Base-by-base conservation (phyloP, 2,329 filamentous ascomycete genomes). In the Dactylellina haptotyla region DNA sequence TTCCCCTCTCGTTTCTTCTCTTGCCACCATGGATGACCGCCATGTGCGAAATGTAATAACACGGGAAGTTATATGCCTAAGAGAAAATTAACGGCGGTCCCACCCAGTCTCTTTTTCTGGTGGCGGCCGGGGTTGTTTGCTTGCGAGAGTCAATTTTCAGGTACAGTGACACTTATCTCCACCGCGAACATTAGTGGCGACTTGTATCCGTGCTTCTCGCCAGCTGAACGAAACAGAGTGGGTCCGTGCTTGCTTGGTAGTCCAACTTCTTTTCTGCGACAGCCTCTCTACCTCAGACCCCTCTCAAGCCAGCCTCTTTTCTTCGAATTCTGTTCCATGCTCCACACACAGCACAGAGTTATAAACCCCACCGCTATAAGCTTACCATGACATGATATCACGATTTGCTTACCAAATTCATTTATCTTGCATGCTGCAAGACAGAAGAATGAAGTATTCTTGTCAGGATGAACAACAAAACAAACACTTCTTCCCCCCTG, bases 1-100 rank as follows among this genome's bases (percentile, higher is more conserved):
- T 51, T 48, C 34, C 48, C 61, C 39, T 34, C 51, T 58, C 57
- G 25, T 46, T 66, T 56, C 28, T 28, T 61, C 28, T 72, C 48
- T 73, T 53, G 61, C 69, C 61, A 66, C 61, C 56, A 46, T 59
- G 34, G 34, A n/a, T n/a, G n/a, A 64, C 53, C 46, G 67, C 69
- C 69, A 73, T 73, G 69, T 73, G 69, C 61, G 46, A 66, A 50
- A 72, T 73, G 69, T 66, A 73, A 73, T 64, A 73, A 73, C 34
- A 66, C 69, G 61, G 69, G 61, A 62, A 73, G 61, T 66, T 73
- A 66, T 73, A 45, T 58, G n/a, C 37, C 45, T 39, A 28, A 51
- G 50, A 59, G 57, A 30, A 43, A 57, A 32, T 63, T 65, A 54
- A 65, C 43, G 8, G 67, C 37, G 41, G 57, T 30, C 39, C 64